phyloP scores from a whole-genome alignment of 306 rosid genomes.

The Lathyrus tuberosus region DNA sequence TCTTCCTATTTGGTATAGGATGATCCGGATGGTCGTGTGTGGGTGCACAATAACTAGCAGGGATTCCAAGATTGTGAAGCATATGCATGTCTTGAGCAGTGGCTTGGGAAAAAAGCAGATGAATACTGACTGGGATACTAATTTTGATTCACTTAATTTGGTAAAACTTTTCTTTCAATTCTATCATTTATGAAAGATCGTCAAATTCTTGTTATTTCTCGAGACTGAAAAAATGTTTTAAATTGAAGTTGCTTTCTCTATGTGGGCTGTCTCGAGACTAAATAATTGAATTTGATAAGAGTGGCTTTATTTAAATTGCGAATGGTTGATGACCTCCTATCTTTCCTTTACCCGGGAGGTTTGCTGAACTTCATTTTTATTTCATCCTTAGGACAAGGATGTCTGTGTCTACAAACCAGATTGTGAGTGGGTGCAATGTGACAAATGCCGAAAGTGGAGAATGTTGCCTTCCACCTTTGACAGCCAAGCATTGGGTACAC shows the following conservation, averaged over 20 bases:
- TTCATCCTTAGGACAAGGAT: conserved; percentile 37
- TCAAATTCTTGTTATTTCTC: conserved; percentile 25
- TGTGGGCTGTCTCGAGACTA: neutral
- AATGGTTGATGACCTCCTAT: conserved; percentile 16
- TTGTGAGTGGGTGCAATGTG: conserved; percentile 66
- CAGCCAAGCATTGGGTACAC: conserved; percentile 37
- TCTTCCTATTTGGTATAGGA: conserved; percentile 40
- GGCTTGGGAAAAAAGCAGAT: conserved; percentile 53
- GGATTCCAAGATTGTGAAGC: conserved; percentile 64
- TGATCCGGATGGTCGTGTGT: conserved; percentile 48
- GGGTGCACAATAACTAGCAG: conserved; percentile 69
- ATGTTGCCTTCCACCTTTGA: conserved; percentile 43
- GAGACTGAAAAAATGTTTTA: conserved; percentile 18
- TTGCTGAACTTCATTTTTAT: conserved; percentile 3
- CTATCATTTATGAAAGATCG: neutral
- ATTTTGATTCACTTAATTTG: conserved; percentile 52
- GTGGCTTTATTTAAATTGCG: conserved; percentile 22
- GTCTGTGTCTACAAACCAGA: conserved; percentile 52
- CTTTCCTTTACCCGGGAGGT: neutral
- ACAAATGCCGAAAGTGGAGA: conserved; percentile 72
- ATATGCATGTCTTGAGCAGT: conserved; percentile 53
- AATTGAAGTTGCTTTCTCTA: conserved; percentile 5
- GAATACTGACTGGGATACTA: conserved; percentile 55
- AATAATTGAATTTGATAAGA: conserved; percentile 24
- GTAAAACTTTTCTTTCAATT: conserved; percentile 41